phyloP scores from a whole-genome alignment of 2,329 filamentous ascomycete species.

The Curvularia sp. region DNA sequence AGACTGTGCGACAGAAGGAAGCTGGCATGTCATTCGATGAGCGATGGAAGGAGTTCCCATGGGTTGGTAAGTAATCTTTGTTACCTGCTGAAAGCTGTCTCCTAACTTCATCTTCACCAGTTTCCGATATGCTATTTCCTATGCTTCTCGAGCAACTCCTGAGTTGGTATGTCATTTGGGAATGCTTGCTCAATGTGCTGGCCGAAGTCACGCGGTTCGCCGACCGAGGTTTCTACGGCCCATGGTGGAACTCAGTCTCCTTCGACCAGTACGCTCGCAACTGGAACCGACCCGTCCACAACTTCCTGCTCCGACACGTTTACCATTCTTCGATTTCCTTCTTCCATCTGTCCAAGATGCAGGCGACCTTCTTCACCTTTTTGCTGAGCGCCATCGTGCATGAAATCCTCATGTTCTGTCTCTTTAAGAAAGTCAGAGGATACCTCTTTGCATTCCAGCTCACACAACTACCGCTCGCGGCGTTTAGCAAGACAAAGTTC shows the following conservation, averaged over 20 bases:
- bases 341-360: conserved; percentile 72
- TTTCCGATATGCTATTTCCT: conserved; percentile 78
- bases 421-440: conserved; percentile 79
- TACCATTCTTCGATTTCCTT: conserved; percentile 80
- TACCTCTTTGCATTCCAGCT: conserved; percentile 78
- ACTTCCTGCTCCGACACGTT: conserved; percentile 78
- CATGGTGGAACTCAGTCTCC: conserved; percentile 62
- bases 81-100: neutral
- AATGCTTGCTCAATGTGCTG: conserved; percentile 71
- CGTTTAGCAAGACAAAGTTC: conserved; percentile 70
- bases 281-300: conserved; percentile 83
- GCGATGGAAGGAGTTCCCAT: conserved; percentile 73
- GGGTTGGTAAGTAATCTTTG: conserved; percentile 56
- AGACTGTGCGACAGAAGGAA: conserved; percentile 72
- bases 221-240: conserved; percentile 71
- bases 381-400: conserved; percentile 74
- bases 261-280: conserved; percentile 82
- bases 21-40: conserved; percentile 65
- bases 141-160: conserved; percentile 81
- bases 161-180: conserved; percentile 83
- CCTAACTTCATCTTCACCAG: conserved; percentile 7
- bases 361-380: conserved; percentile 78
- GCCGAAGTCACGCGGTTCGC: conserved; percentile 80
- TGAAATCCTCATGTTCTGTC: conserved; percentile 80
- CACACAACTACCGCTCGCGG: conserved; percentile 74